Base-by-base conservation (phyloP, 345 rosid genomes). In the Raphanus raphanistrum region DNA sequence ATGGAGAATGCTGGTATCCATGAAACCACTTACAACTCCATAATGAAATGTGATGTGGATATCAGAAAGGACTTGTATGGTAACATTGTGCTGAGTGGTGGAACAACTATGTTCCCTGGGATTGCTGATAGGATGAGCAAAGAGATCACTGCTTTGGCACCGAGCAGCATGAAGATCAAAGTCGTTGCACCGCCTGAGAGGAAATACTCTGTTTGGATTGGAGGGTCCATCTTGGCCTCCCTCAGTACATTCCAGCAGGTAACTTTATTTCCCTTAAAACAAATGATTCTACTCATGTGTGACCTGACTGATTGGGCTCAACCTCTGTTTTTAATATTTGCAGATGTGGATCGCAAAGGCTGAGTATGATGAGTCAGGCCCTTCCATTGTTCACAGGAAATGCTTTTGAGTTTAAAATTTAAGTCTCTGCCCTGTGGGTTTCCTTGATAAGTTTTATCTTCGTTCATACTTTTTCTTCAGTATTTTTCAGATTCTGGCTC, bases 161-260 rank as follows among this genome's bases (percentile, higher is more conserved):
- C 97, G 2, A 90, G 90, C 88, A 91, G 94, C 88, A 91, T 88
- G 97, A 91, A 91, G 85, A 89, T 91, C 78, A 91, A 91, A 86
- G 97, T 91, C 15, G 97, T 88, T 31, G 95, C 93, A 11, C 93
- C 97, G 6, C 96, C 96, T 0, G 93, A 90, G 85, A 90, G 96
- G 87, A 92, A 90, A 78, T 90, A 92, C 83, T 89, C 92, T 35
- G 97, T 90, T 81, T 92, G 96, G 93, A 92, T 92, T 8, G 96
- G 97, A 58, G 93, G 96, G 17, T 90, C 97, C 52, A 90, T 89
- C 79, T 81, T 92, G 87, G 96, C 93, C 27, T 92, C 96, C 72
- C 93, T 90, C 71, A 92, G 96, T 88, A 90, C 97, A 50, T 90
- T 92, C 89, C 97, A 92, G 86, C 98, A 92, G 90, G 96, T 87